Evolutionary conservation across 2,329 filamentous ascomycete genomes (phyloP).

Genomic region (Phialemoniopsis sp.): DNA sequence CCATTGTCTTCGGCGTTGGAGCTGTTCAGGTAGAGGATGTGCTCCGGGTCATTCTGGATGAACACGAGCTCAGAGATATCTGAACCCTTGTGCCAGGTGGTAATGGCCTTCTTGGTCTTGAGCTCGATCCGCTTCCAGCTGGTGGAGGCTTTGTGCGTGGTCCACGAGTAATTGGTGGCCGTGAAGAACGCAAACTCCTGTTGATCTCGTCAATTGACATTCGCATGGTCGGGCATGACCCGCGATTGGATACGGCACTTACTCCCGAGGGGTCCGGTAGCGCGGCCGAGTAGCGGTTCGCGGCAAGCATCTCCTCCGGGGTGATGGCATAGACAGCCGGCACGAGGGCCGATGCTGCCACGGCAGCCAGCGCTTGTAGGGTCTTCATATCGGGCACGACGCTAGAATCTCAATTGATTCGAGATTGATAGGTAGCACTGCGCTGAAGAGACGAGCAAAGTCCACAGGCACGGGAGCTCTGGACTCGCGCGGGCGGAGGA

Average conservation of each 20-base stretch:
- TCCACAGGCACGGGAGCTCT: too few species aligned
- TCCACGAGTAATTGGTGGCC: slow-evolving; percentile 56
- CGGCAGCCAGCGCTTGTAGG: too few species aligned
- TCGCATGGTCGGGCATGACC: not conserved
- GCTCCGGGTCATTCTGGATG: slow-evolving; percentile 45
- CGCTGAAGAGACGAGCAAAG: too few species aligned
- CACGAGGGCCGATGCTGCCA: too few species aligned
- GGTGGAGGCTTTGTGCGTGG: slow-evolving; percentile 39
- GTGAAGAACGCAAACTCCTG: slow-evolving; percentile 41
- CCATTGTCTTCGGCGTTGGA: slow-evolving; percentile 38
- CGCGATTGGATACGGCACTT: slow-evolving; percentile 7
- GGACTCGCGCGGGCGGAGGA: too few species aligned
- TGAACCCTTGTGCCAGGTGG: slow-evolving; percentile 44
- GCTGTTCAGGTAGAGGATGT: slow-evolving; percentile 43
- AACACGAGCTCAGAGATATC: slow-evolving; percentile 51
- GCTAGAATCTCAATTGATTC: too few species aligned
- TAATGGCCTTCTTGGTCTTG: slow-evolving; percentile 42
- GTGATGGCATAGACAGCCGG: slow-evolving; percentile 15
- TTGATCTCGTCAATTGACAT: slow-evolving; percentile 7
- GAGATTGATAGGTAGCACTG: too few species aligned
- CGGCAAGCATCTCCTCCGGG: slow-evolving; percentile 23
- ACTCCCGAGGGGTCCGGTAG: slow-evolving; percentile 25
- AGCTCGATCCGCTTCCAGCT: slow-evolving; percentile 54
- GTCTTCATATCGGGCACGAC: too few species aligned
- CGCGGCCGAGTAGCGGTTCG: slow-evolving; percentile 24